Evolutionary conservation across 495 filamentous ascomycete genomes (phyloP).

Genomic region (Aspergillus biplanus): DNA sequence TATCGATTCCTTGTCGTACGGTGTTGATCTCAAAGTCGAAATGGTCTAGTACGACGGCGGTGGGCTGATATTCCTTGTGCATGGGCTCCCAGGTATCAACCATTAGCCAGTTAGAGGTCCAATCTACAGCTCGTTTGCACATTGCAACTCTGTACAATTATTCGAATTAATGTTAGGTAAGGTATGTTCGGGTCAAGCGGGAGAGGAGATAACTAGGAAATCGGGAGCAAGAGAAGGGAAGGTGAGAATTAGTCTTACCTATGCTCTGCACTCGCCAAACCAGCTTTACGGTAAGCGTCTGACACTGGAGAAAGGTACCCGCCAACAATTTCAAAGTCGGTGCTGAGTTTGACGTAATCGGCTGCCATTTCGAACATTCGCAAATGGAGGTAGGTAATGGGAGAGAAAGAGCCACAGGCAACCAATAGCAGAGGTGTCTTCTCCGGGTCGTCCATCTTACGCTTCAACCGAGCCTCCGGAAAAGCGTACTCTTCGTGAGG

Average conservation of each 20-base stretch:
- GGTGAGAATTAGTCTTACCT: constrained; percentile 48
- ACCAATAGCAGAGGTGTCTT: constrained; percentile 84
- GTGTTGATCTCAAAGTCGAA: constrained; percentile 87
- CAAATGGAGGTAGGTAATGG: constrained; percentile 80
- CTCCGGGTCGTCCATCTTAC: constrained; percentile 64
- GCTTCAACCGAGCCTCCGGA: constrained; percentile 69
- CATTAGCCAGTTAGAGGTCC: constrained; percentile 78
- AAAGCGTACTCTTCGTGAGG: constrained; percentile 68
- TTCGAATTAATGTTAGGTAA: constrained; percentile 14
- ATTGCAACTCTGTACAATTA: constrained; percentile 48
- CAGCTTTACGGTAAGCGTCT: constrained; percentile 90
- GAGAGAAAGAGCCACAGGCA: constrained; percentile 89
- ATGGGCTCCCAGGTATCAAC: constrained; percentile 80
- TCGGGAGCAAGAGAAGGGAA: background rate
- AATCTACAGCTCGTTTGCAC: constrained; percentile 81
- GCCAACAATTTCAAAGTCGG: constrained; percentile 82
- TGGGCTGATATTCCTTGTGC: constrained; percentile 82
- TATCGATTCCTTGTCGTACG: constrained; percentile 72
- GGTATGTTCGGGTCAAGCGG: background rate
- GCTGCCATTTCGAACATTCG: constrained; percentile 94
- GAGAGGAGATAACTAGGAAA: background rate
- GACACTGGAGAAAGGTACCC: constrained; percentile 81
- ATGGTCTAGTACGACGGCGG: constrained; percentile 85
- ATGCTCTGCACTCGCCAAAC: constrained; percentile 75
- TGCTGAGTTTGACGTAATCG: constrained; percentile 79